Conservation (phyloP, 495 filamentous ascomycete genomes). For the Neurospora tetrasperma region DNA sequence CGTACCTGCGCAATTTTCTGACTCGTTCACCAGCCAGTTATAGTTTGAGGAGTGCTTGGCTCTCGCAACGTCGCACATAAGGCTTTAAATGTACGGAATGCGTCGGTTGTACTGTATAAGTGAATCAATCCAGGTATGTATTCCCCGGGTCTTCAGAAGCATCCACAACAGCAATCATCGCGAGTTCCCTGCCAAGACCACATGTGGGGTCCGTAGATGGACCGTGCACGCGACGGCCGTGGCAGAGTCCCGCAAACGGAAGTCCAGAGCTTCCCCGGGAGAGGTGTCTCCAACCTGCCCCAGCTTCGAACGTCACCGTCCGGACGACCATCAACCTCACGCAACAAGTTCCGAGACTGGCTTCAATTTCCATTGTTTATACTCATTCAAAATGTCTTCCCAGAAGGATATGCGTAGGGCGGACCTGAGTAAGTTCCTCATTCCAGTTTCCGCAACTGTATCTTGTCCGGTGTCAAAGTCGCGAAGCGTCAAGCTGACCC, state of each 20-base stretch:
- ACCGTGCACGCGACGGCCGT: not conserved
- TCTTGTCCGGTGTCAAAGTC: conserved; percentile 61
- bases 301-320: not conserved
- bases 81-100: not conserved
- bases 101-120: not conserved
- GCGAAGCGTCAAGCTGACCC: conserved; percentile 10
- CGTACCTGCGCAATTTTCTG: not conserved
- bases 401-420: conserved; percentile 78
- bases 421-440: conserved; percentile 58
- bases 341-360: not conserved
- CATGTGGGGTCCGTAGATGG: not conserved
- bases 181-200: not conserved
- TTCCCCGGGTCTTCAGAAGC: not conserved
- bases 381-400: conserved; percentile 45
- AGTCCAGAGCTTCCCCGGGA: not conserved
- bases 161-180: not conserved
- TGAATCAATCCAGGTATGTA: not conserved
- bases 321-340: not conserved
- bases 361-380: not conserved
- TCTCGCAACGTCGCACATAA: not conserved
- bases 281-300: not conserved
- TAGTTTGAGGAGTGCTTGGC: not conserved
- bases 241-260: not conserved
- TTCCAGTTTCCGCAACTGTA: conserved; percentile 51
- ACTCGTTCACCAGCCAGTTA: not conserved